phyloP scores from a whole-genome alignment of 2,329 filamentous ascomycete species.

The Ceratocystis colombiana region DNA sequence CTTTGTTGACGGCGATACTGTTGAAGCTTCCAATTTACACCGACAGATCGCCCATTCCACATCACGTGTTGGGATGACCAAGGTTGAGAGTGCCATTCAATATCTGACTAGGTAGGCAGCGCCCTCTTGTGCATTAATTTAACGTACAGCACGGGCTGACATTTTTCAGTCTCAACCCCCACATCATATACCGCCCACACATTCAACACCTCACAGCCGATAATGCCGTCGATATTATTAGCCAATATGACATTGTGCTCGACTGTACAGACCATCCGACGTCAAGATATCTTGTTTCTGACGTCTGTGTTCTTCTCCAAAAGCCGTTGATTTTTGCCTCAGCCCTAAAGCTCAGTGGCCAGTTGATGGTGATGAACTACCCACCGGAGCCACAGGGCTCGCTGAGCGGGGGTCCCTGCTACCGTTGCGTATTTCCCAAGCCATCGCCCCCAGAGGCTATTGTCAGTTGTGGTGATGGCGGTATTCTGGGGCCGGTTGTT shows the following conservation, averaged over 20 bases:
- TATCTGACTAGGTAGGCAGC: slow-evolving; percentile 45
- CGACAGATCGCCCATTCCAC: slow-evolving; percentile 77
- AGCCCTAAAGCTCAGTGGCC: slow-evolving; percentile 77
- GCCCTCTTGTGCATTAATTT: not conserved
- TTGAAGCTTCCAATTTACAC: slow-evolving; percentile 86
- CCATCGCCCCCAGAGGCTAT: slow-evolving; percentile 78
- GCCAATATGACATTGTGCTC: slow-evolving; percentile 68
- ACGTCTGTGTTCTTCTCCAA: slow-evolving; percentile 67
- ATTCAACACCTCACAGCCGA: slow-evolving; percentile 54
- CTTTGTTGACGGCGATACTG: slow-evolving; percentile 74
- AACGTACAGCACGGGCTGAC: not conserved
- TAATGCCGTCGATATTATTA: slow-evolving; percentile 57
- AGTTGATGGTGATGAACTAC: slow-evolving; percentile 78
- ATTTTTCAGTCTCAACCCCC: slow-evolving; percentile 56
- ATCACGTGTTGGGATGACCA: slow-evolving; percentile 58
- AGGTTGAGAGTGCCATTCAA: slow-evolving; percentile 66
- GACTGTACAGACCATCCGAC: slow-evolving; percentile 94
- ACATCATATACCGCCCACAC: slow-evolving; percentile 54
- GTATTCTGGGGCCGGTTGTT: slow-evolving; percentile 84
- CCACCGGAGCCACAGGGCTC: slow-evolving; percentile 53
- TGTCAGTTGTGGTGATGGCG: slow-evolving; percentile 81
- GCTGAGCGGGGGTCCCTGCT: slow-evolving; percentile 64
- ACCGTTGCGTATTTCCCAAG: slow-evolving; percentile 82
- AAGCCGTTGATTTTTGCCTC: slow-evolving; percentile 84
- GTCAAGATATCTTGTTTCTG: slow-evolving; percentile 84